Evolutionary conservation across 495 filamentous ascomycete genomes (phyloP).

Genomic region (Halenospora varia): DNA sequence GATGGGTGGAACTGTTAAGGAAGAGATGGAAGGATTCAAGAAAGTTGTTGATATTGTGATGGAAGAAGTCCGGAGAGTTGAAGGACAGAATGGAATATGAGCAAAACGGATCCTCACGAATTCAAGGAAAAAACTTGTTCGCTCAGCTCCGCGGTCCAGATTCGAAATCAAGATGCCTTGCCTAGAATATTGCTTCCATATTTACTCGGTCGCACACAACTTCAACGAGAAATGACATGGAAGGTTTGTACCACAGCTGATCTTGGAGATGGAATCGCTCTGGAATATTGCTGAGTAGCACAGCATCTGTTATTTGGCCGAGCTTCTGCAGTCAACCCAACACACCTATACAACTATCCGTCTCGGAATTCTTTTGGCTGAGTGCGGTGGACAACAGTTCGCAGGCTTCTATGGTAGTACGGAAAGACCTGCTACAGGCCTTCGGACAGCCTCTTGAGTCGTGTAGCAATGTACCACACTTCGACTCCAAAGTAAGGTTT

Average conservation of each 20-base stretch:
- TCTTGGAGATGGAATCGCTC: background rate
- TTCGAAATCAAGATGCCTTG: background rate
- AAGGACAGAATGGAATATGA: background rate
- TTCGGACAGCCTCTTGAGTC: background rate
- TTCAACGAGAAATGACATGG: too few relatives aligned
- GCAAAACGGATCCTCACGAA: background rate
- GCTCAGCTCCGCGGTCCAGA: background rate
- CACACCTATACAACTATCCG: background rate
- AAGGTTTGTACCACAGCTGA: too few relatives aligned
- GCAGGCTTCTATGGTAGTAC: background rate
- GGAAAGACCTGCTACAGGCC: background rate
- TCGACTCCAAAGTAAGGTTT: background rate
- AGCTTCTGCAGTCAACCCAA: background rate
- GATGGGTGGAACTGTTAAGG: slow-evolving; percentile 74
- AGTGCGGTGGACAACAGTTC: background rate
- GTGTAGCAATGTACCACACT: background rate
- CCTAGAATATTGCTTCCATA: too few relatives aligned
- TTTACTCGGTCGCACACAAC: too few relatives aligned
- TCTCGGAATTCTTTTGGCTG: background rate
- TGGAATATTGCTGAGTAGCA: background rate
- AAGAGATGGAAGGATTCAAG: slow-evolving; percentile 87
- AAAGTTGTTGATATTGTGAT: slow-evolving; percentile 66
- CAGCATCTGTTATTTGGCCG: background rate
- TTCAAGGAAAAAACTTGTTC: background rate
- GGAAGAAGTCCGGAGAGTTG: slow-evolving; percentile 39